A percentile compares a stretch with the other conserved stretches of the same genome.
These are phyloP conservation scores for Coemansia sp. DNA, from an alignment of 192 early-diverging fungal genomes.

Conservation along the genomic window DNA sequence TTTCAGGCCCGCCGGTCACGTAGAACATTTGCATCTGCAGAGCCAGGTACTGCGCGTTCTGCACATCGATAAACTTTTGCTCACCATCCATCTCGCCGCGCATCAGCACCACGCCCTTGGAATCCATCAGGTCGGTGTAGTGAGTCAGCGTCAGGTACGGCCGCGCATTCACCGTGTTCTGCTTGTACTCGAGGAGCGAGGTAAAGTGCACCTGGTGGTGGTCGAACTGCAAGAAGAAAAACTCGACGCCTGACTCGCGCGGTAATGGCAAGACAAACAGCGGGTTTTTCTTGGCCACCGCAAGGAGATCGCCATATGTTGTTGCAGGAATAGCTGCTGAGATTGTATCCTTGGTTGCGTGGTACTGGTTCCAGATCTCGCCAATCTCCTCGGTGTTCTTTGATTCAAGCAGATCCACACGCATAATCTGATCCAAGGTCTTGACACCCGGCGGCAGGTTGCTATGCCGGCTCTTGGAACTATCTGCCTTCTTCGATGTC, in stretches of 20 bases:
- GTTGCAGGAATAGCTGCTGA: conserved; percentile 62
- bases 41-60: conserved; percentile 76
- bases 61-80: conserved; percentile 54
- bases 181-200: conserved; percentile 85
- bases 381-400: conserved; percentile 45
- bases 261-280: conserved; percentile 85
- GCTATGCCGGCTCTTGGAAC: conserved; percentile 3
- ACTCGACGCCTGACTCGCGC: conserved; percentile 76
- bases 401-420: conserved; percentile 47
- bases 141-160: conserved; percentile 83
- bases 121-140: conserved; percentile 77
- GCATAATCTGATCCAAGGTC: conserved; percentile 58
- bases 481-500: conserved; percentile 1
- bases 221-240: conserved; percentile 81
- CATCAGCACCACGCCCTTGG: conserved; percentile 90
- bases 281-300: conserved; percentile 46
- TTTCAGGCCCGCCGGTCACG: conserved; percentile 65
- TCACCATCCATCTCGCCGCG: conserved; percentile 67
- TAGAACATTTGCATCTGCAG: conserved; percentile 87
- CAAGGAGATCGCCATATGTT: conserved; percentile 59
- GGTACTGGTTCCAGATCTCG: conserved; percentile 75
- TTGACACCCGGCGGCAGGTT: conserved; percentile 43
- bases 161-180: conserved; percentile 69
- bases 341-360: conserved; percentile 58
- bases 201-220: conserved; percentile 88